Evolutionary conservation across 2,329 filamentous ascomycete species (phyloP), one percentile per base, ranked within the genome.

Genomic region (Penicillium vulpinum): DNA sequence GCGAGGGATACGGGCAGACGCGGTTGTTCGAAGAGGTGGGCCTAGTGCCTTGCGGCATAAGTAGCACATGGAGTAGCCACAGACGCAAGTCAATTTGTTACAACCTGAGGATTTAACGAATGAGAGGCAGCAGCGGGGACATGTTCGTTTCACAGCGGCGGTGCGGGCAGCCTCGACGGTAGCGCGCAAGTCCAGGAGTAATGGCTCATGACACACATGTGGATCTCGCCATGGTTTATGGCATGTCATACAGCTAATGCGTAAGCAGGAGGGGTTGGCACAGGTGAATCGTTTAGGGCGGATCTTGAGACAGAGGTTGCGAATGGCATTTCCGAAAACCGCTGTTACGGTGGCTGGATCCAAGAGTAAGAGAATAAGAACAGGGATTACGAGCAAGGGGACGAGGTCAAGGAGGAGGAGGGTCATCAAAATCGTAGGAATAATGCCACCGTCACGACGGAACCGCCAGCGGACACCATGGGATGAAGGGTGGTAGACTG

Each of bases 61-160:
- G 70, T 99, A 99, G 73, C 94, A 99, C 93, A 97, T 97, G 66
- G 90, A 89, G 77, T 97, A 97, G 9, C 94, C 94, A 75, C 94
- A 99, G 16, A 92, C 87, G 71, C 94, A 97, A 6, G 91, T 93
- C 39, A 99, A 83, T 77, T 97, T 97, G 80, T 99, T 99, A 83
- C 94, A 99, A 67, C 94, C 94, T 26, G 88, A 87, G 7, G 87
- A 88, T 74, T 97, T 97, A 76, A 99, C 90, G 72, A 97, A 97
- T 16, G 88, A 90, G 10, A 92, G 90, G 65, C 90, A 88, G 79
- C 94, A 99, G 46, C 88, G 85, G 9, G 94, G 94, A 72, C 94
- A 99, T 10, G 94, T 93, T 49, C 94, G 89, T 77, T 97, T 99
- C 72, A 97, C 87, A 24, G 93, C 93, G 70, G 92, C 87, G 60